Evolutionary conservation across 1,284 basidiomycete species (phyloP), one percentile per base, ranked within the genome.

Genomic region (Exobasidium cylindrosporum): DNA sequence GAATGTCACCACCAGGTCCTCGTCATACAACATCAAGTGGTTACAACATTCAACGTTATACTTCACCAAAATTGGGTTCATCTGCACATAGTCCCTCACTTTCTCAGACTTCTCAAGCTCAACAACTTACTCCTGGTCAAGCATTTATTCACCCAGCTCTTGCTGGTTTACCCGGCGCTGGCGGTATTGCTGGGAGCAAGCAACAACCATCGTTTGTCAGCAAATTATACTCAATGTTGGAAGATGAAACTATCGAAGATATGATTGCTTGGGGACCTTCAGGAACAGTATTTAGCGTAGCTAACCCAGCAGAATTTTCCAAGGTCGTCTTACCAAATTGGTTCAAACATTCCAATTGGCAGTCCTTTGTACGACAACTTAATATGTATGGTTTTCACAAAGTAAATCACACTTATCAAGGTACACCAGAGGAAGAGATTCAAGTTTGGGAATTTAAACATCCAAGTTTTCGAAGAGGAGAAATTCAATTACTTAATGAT

Each of bases 281-380:
- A 3, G 74, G 74, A 7, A 69, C 69, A 30, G 70, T 68, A 14
- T 76, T 76, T 56, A 68, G 66, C 58, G 74, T 76, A 23, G 70
- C 74, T 49, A 74, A 72, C 43, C 74, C 74, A 1, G 66, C 74
- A 26, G 72, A 74, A 43, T 76, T 76, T 52, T 74, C 74, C 13
- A 63, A 69, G 1, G 60, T 72, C 10, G 69, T 76, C 14, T 60
- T 76, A 10, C 74, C 74, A 1, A 71, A 71, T 45, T 76, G 71
- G 70, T 76, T 76, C 71, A 76, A 76, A 67, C 74, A 76, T 58
- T 71, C 70, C 57, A 76, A 75, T 54, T 76, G 74, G 74, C 74
- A 76, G 40, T 75, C 73, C 10, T 76, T 76, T 61, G 72, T 76
- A 6, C 67, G 74, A 4, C 74, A 76, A 57, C 69, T 76, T 58